These are phyloP conservation scores for Tuber borchii DNA, from an alignment of 495 filamentous ascomycete species.

Conservation along the genomic window DNA sequence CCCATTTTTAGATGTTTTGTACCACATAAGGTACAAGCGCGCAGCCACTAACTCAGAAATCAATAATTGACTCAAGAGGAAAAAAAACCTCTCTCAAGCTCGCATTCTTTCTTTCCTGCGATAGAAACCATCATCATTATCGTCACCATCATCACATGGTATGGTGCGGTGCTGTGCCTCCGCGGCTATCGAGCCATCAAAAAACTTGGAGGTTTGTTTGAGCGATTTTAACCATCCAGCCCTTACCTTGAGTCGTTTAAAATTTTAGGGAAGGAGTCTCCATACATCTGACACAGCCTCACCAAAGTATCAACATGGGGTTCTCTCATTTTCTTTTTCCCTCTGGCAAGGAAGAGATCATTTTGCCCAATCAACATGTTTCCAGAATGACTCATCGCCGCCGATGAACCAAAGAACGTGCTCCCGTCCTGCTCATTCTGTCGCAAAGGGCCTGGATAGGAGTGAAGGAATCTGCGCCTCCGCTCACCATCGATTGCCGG, in stretches of 20 bases:
- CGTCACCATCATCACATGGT: neutral
- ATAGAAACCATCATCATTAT: neutral
- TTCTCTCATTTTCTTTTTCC: neutral
- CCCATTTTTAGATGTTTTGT: no score
- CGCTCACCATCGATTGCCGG: slow-evolving; percentile 26
- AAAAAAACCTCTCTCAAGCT: neutral
- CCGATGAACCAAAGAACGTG: slow-evolving; percentile 26
- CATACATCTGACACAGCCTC: neutral
- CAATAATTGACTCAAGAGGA: neutral
- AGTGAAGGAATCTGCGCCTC: slow-evolving; percentile 19
- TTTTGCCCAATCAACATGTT: neutral
- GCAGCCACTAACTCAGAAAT: neutral
- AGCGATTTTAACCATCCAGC: neutral
- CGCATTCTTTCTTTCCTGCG: neutral
- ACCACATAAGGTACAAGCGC: no score
- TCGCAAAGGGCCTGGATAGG: slow-evolving; percentile 25
- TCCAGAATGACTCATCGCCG: slow-evolving; percentile 8
- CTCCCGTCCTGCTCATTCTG: slow-evolving; percentile 15
- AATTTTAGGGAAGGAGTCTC: neutral
- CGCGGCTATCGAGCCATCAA: neutral
- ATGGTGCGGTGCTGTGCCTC: neutral
- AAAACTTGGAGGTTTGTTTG: neutral
- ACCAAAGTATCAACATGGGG: neutral
- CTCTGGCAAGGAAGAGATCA: neutral
- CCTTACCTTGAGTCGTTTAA: neutral